Conservation (phyloP, 2,329 filamentous ascomycete species). For the Fusarium nurragi region DNA sequence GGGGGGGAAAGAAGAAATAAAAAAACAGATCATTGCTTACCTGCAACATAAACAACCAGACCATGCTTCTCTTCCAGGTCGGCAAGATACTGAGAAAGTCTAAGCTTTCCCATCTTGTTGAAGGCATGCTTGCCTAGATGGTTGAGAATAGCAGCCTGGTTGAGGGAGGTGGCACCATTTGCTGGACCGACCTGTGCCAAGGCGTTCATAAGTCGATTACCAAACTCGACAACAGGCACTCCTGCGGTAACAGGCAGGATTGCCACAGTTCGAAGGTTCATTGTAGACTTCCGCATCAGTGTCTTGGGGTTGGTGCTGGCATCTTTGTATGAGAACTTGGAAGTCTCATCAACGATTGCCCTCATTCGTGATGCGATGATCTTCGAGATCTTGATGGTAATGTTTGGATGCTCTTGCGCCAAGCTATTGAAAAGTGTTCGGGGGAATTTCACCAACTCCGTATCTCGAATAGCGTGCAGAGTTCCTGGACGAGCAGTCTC, state of each 20-base stretch:
- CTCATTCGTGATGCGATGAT: conserved; percentile 97
- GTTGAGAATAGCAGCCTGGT: conserved; percentile 92
- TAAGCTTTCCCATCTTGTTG: conserved; percentile 95
- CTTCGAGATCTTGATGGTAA: conserved; percentile 99
- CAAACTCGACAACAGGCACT: conserved; percentile 94
- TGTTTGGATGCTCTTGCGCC: conserved; percentile 94
- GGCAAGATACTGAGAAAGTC: conserved; percentile 93
- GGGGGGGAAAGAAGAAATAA: too few species aligned
- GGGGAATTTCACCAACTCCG: conserved; percentile 94
- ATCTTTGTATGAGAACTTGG: conserved; percentile 73
- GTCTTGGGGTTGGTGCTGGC: conserved; percentile 63
- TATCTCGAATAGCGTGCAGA: conserved; percentile 94
- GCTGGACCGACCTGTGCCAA: conserved; percentile 87
- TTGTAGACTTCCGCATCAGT: conserved; percentile 77
- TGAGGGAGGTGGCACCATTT: conserved; percentile 90
- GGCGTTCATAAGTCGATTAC: conserved; percentile 86
- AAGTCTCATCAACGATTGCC: conserved; percentile 82
- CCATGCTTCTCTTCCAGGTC: conserved; percentile 98
- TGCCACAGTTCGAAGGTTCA: conserved; percentile 92
- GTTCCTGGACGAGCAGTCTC: conserved; percentile 92
- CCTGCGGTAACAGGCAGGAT: conserved; percentile 90
- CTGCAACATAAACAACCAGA: conserved; percentile 91
- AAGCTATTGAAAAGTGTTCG: conserved; percentile 97
- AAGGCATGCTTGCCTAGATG: conserved; percentile 97
- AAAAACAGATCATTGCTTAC: conserved; percentile 55